Base-by-base conservation (phyloP, 2,329 filamentous ascomycete genomes). In the Tolypocladium album region DNA sequence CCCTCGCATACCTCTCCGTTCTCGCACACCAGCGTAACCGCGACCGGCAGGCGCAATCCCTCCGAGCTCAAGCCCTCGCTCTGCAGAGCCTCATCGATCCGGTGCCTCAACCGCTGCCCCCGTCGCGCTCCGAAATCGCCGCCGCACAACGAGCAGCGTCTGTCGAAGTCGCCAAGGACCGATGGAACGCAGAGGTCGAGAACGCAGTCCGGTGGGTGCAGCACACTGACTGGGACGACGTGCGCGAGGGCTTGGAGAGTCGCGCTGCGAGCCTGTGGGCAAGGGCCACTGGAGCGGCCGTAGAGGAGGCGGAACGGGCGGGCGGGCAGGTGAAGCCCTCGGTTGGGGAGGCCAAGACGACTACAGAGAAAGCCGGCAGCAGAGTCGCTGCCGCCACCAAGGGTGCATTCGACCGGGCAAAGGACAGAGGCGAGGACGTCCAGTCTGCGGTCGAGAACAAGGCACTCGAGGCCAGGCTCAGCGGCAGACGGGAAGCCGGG, bases 131-230 rank as follows among this genome's bases (percentile, higher is more conserved):
- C 52, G 79, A 83, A 67, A 71, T 78, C 45, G 78, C 79, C 55
- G 76, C 78, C 43, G 73, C 81, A 58, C 77, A 82, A 65, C 77
- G 81, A 63, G 78, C 80, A 36, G 79, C 79, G 56, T 75, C 89
- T 57, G 70, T 85, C 59, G 88, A 92, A 69, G 77, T 83, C 42
- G 79, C 87, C 67, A 93, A 93, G 77, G 87, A 89, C 68, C 79
- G 83, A 62, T 93, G 89, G 89, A 93, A 94, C 72, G 74, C 81
- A 57, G 89, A 93, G 73, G 74, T 93, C 42, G 82, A 88, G 71
- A 78, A 79, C 62, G 80, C 87, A 58, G 87, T 88, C 59, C 79
- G 78, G 61, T 87, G 84, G 80, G 82, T 84, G 60, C 84, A 91
- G 73, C 79, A 75, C 40, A 85, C 82, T 62, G 83, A 88, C 71